phyloP scores from a whole-genome alignment of 352 stramenopile genomes.

The Phytophthora hybrid region DNA sequence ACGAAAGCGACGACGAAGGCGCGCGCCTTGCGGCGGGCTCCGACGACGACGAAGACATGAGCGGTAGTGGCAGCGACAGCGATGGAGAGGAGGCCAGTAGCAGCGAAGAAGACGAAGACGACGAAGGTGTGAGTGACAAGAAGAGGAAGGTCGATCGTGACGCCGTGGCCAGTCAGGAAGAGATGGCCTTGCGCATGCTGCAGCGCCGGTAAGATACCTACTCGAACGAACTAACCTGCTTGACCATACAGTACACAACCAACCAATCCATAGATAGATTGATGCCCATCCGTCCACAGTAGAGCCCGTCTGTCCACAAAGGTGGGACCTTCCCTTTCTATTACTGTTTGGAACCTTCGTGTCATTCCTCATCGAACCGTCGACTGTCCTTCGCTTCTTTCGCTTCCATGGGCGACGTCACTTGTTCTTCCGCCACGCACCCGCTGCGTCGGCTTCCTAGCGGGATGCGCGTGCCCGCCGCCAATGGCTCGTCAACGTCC shows the following conservation, averaged over 20 bases:
- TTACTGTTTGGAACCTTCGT: conserved; percentile 17
- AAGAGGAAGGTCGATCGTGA: conserved; percentile 56
- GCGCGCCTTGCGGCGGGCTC: conserved; percentile 56
- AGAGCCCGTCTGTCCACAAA: conserved; percentile 13
- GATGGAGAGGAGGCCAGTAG: conserved; percentile 37
- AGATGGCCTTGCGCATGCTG: conserved; percentile 80
- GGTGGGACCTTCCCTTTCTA: conserved; percentile 12
- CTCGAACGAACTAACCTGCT: conserved; percentile 3
- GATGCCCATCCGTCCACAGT: conserved; percentile 6
- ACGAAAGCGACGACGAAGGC: conserved; percentile 44
- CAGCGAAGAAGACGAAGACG: conserved; percentile 46
- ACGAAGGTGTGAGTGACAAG: conserved; percentile 1
- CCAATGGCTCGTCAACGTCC: neutral
- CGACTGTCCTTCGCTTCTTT: too few relatives aligned
- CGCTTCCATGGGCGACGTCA: conserved; percentile 11
- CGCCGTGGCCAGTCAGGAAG: conserved; percentile 76
- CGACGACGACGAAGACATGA: conserved; percentile 42
- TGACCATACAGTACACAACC: neutral
- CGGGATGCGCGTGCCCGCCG: conserved; percentile 29
- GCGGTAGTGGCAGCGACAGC: conserved; percentile 46
- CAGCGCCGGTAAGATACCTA: conserved; percentile 56
- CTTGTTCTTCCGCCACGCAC: conserved; percentile 13
- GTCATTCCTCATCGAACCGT: conserved; percentile 6
- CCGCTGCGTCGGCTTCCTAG: conserved; percentile 28
- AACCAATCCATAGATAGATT: conserved; percentile 7